A percentile compares a stretch with the other conserved stretches of the same genome.
phyloP scores from a whole-genome alignment of 257 asterid species.

The Solanum rostratum region DNA sequence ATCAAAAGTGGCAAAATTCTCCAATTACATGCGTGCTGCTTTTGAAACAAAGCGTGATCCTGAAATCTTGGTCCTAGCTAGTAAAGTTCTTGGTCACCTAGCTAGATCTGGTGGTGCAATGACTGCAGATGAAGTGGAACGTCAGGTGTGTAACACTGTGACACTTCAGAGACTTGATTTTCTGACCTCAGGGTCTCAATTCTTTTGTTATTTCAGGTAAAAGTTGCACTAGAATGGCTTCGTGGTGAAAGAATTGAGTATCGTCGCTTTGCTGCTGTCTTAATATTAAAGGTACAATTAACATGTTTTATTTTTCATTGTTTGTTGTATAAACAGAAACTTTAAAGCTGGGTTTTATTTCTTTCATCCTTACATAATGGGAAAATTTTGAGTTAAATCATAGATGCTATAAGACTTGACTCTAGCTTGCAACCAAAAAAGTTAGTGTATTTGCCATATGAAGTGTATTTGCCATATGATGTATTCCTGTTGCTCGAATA shows the following conservation, averaged over 20 bases:
- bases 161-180: neutral
- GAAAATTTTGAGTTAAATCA: neutral
- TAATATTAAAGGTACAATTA: conserved; percentile 71
- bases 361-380: neutral
- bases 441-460: neutral
- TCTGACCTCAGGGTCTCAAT: conserved; percentile 3
- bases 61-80: conserved; percentile 76
- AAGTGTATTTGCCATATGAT: neutral
- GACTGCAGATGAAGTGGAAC: conserved; percentile 99
- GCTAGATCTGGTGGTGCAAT: conserved; percentile 99
- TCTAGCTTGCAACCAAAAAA: neutral
- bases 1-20: conserved; percentile 73
- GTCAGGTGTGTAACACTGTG: conserved; percentile 44
- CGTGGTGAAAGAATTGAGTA: conserved; percentile 85
- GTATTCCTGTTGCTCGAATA: neutral
- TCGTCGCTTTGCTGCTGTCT: conserved; percentile 93
- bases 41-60: conserved; percentile 91
- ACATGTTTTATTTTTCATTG: neutral
- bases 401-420: neutral
- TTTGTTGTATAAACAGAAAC: neutral
- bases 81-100: conserved; percentile 90
- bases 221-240: conserved; percentile 90
- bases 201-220: conserved; percentile 48
- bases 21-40: conserved; percentile 76
- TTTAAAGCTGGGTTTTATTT: neutral